These are phyloP conservation scores for Solanum ossicruentum DNA, from an alignment of 257 asterid genomes.

Conservation along the genomic window DNA sequence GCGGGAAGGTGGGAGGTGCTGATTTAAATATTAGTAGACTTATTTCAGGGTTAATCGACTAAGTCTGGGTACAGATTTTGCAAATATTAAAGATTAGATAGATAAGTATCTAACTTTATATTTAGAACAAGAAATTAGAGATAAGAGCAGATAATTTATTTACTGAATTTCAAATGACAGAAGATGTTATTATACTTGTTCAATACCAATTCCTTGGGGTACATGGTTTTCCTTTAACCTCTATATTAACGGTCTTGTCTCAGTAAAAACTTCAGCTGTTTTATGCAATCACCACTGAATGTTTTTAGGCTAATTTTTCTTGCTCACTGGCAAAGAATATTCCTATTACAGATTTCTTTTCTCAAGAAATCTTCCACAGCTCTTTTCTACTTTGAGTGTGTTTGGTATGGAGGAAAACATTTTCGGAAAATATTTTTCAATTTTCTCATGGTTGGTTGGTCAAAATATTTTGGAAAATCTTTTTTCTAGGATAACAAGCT, in stretches of 20 bases:
- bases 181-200: background rate
- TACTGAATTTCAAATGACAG: background rate
- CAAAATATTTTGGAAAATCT: no score
- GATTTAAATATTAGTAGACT: background rate
- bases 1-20: background rate
- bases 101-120: background rate
- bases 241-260: background rate
- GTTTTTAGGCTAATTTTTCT: background rate
- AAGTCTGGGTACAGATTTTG: background rate
- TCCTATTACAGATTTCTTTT: background rate
- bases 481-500: no score
- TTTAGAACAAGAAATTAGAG: background rate
- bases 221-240: background rate
- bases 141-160: background rate
- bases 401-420: no score
- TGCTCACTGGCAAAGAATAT: background rate
- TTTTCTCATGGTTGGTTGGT: no score
- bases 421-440: no score
- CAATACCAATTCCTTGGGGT: background rate
- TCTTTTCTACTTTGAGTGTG: background rate
- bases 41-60: background rate
- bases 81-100: background rate
- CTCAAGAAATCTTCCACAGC: background rate
- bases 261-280: background rate
- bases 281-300: background rate